Evolutionary conservation across 495 filamentous ascomycete genomes (phyloP), one percentile per base, ranked within the genome.

Genomic region (Xylaria nigripes): DNA sequence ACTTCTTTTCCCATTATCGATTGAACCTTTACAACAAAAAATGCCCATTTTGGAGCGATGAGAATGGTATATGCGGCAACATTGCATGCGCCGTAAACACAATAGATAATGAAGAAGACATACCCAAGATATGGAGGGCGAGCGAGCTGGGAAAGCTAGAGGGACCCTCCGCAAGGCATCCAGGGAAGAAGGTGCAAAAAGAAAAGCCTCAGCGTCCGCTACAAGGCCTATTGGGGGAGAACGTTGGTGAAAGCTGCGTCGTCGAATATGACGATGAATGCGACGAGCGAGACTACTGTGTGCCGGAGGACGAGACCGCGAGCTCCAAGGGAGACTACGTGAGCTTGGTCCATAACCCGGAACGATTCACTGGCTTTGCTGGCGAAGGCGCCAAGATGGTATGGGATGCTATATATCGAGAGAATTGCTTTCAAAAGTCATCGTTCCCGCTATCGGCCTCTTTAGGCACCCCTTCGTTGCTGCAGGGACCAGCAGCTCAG

Each of bases 211-310:
- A 83, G 58, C 76, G 79, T 55, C 93, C 93, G 13, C 74, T 98
- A 16, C 82, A 86, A 62, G 94, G 91, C 2, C 77, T 81, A 64
- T 72, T 98, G 32, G 93, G 93, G 29, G 87, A 90, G 46, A 76
- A 85, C 49, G 91, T 95, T 8, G 89, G 88, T 18, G 93, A 98
- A 71, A 95, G 88, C 62, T 98, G 93, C 68, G 88, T 98, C 40
- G 83, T 96, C 1, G 93, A 98, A 68, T 95, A 93, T 65, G 93
- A 96, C 61, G 94, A 97, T 60, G 93, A 98, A 66, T 96, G 93
- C 58, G 93, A 98, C 70, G 89, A 97, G 50, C 80, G 91, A 25
- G 93, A 98, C 63, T 98, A 97, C 68, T 98, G 93, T 74, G 81
- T 97, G 6, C 92, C 92, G 1, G 93, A 98, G 59, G 93, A 98